Evolutionary conservation across 306 rosid genomes (phyloP).

Genomic region (Lathyrus sativus): DNA sequence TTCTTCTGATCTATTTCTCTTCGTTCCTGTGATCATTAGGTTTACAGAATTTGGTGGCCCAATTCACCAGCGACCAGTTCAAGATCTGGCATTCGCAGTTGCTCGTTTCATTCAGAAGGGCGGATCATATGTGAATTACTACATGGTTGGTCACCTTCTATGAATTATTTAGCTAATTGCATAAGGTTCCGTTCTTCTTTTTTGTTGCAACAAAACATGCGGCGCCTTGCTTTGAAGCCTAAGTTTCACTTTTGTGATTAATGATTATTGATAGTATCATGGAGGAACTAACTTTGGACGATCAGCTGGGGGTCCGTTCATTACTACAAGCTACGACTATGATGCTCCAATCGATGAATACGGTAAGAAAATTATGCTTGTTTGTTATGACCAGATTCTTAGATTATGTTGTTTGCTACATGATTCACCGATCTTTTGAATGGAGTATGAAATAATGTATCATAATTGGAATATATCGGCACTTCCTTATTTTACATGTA

Average conservation of each 20-base stretch:
- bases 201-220: constrained; percentile 10
- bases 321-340: constrained; percentile 91
- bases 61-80: constrained; percentile 76
- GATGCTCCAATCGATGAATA: constrained; percentile 97
- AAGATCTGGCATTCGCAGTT: constrained; percentile 94
- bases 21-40: constrained; percentile 49
- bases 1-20: constrained; percentile 9
- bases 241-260: constrained; percentile 30
- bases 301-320: constrained; percentile 95
- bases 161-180: background rate
- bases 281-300: constrained; percentile 99
- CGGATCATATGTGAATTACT: constrained; percentile 85
- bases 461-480: constrained; percentile 2
- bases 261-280: constrained; percentile 69
- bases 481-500: constrained; percentile 7
- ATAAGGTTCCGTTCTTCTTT: background rate
- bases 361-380: constrained; percentile 56
- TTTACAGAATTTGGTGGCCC: constrained; percentile 93
- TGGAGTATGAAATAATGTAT: constrained; percentile 9
- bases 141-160: constrained; percentile 74
- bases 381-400: constrained; percentile 7
- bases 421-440: constrained; percentile 19
- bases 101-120: constrained; percentile 92
- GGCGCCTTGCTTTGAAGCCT: constrained; percentile 20
- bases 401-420: constrained; percentile 1